phyloP scores from a whole-genome alignment of 73 alveolate species.

The Paramecium sexaurelia region DNA sequence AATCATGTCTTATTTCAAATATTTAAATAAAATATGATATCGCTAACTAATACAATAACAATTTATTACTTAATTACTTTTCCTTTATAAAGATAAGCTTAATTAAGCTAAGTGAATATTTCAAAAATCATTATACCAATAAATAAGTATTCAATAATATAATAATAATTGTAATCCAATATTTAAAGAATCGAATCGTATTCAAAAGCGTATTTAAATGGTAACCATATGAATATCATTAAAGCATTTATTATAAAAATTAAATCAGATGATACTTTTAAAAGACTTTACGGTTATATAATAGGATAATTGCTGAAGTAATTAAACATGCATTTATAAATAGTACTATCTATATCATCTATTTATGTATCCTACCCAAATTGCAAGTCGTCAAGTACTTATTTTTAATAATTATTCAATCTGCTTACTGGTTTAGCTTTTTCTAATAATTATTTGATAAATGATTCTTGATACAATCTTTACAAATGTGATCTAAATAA shows the following conservation, averaged over 20 bases:
- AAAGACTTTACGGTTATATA: not conserved
- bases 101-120: not conserved
- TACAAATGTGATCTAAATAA: not conserved
- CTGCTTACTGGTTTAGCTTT: not conserved
- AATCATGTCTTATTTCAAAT: not conserved
- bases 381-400: conserved; percentile 4
- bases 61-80: not conserved
- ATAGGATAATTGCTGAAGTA: not conserved
- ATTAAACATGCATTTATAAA: conserved; percentile 15
- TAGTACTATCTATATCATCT: conserved; percentile 29
- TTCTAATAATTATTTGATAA: not conserved
- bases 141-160: not conserved
- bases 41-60: conserved; percentile 16
- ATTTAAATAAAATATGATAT: not conserved
- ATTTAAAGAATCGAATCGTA: not conserved
- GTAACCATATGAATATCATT: not conserved
- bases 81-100: not conserved
- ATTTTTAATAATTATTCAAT: not conserved
- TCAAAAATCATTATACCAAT: not conserved
- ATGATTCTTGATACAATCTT: conserved; percentile 11
- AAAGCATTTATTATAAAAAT: not conserved
- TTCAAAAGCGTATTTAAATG: not conserved
- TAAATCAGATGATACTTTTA: not conserved
- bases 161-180: not conserved
- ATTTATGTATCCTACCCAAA: conserved; percentile 4